Evolutionary conservation across 1,284 basidiomycete species (phyloP).

Genomic region (Ustilago sp.): DNA sequence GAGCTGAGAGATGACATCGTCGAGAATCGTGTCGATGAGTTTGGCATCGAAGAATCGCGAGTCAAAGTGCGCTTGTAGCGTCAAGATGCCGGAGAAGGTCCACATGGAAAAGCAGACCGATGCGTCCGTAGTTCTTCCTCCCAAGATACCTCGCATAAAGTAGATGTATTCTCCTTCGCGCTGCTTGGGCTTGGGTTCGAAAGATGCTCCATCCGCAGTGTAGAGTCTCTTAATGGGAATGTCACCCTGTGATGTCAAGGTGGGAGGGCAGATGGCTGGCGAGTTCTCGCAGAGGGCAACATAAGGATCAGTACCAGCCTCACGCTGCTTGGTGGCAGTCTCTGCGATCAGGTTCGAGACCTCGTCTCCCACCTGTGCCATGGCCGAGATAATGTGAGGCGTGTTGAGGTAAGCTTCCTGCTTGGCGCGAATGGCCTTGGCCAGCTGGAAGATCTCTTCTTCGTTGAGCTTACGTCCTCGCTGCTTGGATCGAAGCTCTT

Average conservation of each 20-base stretch:
- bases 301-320: slow-evolving; percentile 19
- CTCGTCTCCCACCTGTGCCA: slow-evolving; percentile 18
- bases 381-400: slow-evolving; percentile 32
- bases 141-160: slow-evolving; percentile 1
- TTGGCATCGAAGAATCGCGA: slow-evolving; percentile 37
- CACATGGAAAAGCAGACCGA: slow-evolving; percentile 35
- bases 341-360: slow-evolving; percentile 15
- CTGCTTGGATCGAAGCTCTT: slow-evolving; percentile 23
- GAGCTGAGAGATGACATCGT: slow-evolving; percentile 21
- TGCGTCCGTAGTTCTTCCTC: slow-evolving; percentile 32
- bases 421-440: slow-evolving; percentile 27
- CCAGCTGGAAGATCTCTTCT: slow-evolving; percentile 23
- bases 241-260: slow-evolving; percentile 34
- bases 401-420: slow-evolving; percentile 24
- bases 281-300: slow-evolving; percentile 31
- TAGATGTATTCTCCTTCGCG: slow-evolving; percentile 16
- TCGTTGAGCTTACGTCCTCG: slow-evolving; percentile 16
- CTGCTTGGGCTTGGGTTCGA: slow-evolving; percentile 11
- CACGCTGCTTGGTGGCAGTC: slow-evolving; percentile 13
- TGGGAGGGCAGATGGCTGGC: slow-evolving; percentile 29
- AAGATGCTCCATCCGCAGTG: slow-evolving; percentile 23
- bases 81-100: slow-evolving; percentile 16
- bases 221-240: slow-evolving; percentile 19
- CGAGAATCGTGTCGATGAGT: slow-evolving; percentile 28
- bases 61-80: slow-evolving; percentile 30